phyloP scores from a whole-genome alignment of 129 eudicot genomes.

The Saussurea involucrata region DNA sequence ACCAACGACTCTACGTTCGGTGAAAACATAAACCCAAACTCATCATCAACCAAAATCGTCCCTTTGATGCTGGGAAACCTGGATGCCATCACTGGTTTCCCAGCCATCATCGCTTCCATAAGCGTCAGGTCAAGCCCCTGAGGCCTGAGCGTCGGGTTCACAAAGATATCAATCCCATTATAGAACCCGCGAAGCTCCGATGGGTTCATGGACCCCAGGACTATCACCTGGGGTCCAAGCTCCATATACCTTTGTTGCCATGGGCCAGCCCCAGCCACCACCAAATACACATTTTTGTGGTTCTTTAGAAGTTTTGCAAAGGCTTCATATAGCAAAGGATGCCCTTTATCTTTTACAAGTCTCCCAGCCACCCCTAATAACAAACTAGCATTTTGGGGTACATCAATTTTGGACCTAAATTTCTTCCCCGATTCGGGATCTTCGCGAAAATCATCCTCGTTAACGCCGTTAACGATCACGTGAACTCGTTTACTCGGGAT shows the following conservation, averaged over 20 bases:
- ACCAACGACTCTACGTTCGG: conserved; percentile 72
- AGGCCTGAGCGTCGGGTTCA: conserved; percentile 88
- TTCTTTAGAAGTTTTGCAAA: conserved; percentile 48
- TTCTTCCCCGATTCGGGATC: conserved; percentile 49
- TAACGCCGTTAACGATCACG: conserved; percentile 79
- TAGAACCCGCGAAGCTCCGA: conserved; percentile 67
- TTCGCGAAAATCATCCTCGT: conserved; percentile 56
- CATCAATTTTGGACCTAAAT: conserved; percentile 56
- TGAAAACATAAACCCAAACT: conserved; percentile 84
- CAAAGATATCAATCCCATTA: conserved; percentile 81
- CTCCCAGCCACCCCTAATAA: conserved; percentile 94
- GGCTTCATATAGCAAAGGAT: conserved; percentile 69
- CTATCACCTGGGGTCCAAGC: conserved; percentile 74
- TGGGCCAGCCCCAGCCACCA: conserved; percentile 92
- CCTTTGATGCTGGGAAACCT: conserved; percentile 92
- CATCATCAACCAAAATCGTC: conserved; percentile 66
- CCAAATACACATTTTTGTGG: conserved; percentile 49
- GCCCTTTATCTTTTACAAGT: conserved; percentile 92
- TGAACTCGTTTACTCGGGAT: conserved; percentile 82
- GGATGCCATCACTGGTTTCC: conserved; percentile 90
- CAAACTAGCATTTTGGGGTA: conserved; percentile 68
- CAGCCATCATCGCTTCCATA: conserved; percentile 98
- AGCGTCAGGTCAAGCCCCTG: conserved; percentile 95
- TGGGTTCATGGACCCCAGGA: conserved; percentile 77
- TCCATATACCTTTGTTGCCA: conserved; percentile 77